A percentile compares a stretch with the other conserved stretches of the same genome.
These are phyloP conservation scores for Colletotrichum incanum DNA, from an alignment of 2,329 filamentous ascomycete species.

Conservation along the genomic window DNA sequence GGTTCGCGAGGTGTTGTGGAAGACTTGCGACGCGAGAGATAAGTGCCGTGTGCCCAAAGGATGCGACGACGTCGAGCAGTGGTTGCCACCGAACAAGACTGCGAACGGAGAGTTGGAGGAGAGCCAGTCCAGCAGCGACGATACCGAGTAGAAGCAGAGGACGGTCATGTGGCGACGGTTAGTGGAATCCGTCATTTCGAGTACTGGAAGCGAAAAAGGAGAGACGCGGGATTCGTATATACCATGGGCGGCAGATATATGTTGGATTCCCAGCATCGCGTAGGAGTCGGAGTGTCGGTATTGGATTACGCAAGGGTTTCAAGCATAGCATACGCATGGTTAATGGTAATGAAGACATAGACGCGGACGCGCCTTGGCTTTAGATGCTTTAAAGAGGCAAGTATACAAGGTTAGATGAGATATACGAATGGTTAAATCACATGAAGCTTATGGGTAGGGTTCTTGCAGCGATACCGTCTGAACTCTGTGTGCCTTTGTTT, in stretches of 20 bases:
- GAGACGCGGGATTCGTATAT: neutral
- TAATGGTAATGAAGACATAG: slow-evolving; percentile 17
- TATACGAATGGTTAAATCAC: neutral
- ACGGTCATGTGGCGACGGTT: neutral
- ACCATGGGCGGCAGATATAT: neutral
- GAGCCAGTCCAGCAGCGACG: slow-evolving; percentile 41
- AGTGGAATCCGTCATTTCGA: neutral
- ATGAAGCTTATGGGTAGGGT: neutral
- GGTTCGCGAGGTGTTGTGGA: slow-evolving; percentile 87
- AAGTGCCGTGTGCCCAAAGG: slow-evolving; percentile 76
- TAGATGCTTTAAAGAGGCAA: neutral
- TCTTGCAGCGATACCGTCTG: no score
- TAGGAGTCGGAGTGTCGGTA: slow-evolving; percentile 21
- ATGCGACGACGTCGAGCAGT: slow-evolving; percentile 68
- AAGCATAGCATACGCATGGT: slow-evolving; percentile 2
- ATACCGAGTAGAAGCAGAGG: slow-evolving; percentile 22
- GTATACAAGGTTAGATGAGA: neutral
- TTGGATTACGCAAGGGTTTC: neutral
- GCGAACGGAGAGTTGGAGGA: slow-evolving; percentile 13
- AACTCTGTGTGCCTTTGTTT: no score
- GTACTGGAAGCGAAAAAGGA: neutral
- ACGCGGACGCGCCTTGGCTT: neutral
- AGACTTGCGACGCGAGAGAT: slow-evolving; percentile 73
- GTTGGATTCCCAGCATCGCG: slow-evolving; percentile 24
- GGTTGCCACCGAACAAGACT: slow-evolving; percentile 50